Conservation (phyloP, 192 early-diverging fungal species). For the Kappamyces sp. region DNA sequence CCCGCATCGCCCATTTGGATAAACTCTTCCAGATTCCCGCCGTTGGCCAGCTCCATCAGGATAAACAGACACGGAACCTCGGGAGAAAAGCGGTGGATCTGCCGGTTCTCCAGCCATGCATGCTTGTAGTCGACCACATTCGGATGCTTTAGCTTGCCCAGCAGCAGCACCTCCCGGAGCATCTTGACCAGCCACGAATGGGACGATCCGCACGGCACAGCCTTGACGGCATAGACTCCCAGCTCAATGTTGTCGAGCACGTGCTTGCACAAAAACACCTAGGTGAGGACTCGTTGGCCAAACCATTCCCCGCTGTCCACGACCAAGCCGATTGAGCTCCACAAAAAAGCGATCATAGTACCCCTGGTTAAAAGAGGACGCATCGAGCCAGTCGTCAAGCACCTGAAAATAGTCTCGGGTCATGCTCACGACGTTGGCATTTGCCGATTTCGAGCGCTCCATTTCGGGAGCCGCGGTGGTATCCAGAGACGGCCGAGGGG, state of each 20-base stretch:
- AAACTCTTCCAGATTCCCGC: slow-evolving; percentile 92
- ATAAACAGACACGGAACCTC: slow-evolving; percentile 91
- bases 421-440: no score
- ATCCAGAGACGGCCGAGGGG: no score
- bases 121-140: slow-evolving; percentile 96
- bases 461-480: no score
- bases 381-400: not conserved
- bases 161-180: slow-evolving; percentile 88
- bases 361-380: slow-evolving; percentile 75
- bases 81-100: slow-evolving; percentile 55
- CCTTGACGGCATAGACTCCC: slow-evolving; percentile 86
- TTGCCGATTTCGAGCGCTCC: no score
- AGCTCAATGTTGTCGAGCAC: slow-evolving; percentile 34
- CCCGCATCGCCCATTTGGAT: slow-evolving; percentile 45
- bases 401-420: no score
- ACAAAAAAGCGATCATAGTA: slow-evolving; percentile 93
- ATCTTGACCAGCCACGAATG: slow-evolving; percentile 86
- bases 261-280: not conserved
- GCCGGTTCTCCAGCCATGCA: slow-evolving; percentile 86
- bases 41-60: slow-evolving; percentile 86
- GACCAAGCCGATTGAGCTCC: slow-evolving; percentile 79
- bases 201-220: slow-evolving; percentile 86
- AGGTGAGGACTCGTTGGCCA: slow-evolving; percentile 70
- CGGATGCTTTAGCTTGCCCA: slow-evolving; percentile 82
- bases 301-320: slow-evolving; percentile 84